Evolutionary conservation across 1,284 basidiomycete genomes (phyloP), one percentile per base, ranked within the genome.

Genomic region (Moesziomyces antarcticus): DNA sequence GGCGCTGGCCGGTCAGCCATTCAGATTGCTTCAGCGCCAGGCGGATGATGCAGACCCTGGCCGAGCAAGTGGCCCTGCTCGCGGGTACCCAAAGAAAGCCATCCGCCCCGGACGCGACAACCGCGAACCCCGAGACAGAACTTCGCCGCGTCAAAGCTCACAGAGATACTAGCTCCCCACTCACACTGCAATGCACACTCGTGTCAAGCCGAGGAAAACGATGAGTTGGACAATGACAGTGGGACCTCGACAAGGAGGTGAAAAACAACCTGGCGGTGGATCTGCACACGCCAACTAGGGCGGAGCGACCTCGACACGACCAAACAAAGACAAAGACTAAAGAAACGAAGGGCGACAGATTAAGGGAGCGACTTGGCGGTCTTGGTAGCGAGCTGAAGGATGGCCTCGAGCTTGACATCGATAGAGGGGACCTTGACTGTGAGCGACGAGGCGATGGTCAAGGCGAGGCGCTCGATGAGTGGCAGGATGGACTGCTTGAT

Each of bases 1-100:
- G 13, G 45, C 10, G 14, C 27, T 69, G 27, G 66, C 66, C 0
- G 66, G 66, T 1, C 51, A 56, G 22, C 66, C 66, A 25, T 62
- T 59, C 20, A 53, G 66, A 20, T 46, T 61, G 48, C 16, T 41
- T 13, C 44, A 55, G 16, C 41, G 50, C 20, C 37, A 43, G 11
- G 3, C 37, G 18, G 14, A 14, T 18, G 37, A 16, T 18, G 37
- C 14, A 18, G 37, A 18, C 14, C 2, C 14, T 3, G 6, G 3
- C 7, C 37, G 37, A 40, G 37, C 16, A 11, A 40, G 7, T 11
- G 37, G 30, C 3, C 30, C 30, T 18, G 1, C 1, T 14, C 16
- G 37, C 16, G 3, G 1, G 3, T 11, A 40, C 14, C 37, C 25
- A 5, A 27, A 27, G 37, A 18, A 16, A 18, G 14, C 4, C 18